Percentiles rank a stretch among this genome's conserved stretches.
These are phyloP conservation scores for Eimeria nieschulzi DNA, from an alignment of 169 alveolate species.

Conservation along the genomic window DNA sequence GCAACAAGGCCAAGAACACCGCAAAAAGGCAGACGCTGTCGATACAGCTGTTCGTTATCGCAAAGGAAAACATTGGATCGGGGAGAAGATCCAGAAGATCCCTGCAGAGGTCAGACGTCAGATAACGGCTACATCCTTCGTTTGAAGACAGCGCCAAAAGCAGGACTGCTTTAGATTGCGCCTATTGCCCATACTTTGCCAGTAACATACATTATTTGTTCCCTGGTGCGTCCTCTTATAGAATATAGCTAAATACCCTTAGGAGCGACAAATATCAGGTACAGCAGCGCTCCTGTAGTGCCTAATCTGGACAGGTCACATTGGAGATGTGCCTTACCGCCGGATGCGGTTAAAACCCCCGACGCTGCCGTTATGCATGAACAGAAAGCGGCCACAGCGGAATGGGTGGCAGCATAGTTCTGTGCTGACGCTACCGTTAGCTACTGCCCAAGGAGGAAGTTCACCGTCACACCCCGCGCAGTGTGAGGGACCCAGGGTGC, in stretches of 20 bases:
- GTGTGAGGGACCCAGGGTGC: slow-evolving; percentile 31
- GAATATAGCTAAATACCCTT: too few species aligned
- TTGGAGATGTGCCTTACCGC: slow-evolving; percentile 22
- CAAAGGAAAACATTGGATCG: slow-evolving; percentile 57
- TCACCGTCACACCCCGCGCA: slow-evolving; percentile 41
- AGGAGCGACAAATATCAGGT: too few species aligned
- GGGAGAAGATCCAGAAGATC: slow-evolving; percentile 59
- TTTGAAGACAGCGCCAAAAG: too few species aligned
- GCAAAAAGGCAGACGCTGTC: slow-evolving; percentile 74
- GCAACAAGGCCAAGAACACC: slow-evolving; percentile 65
- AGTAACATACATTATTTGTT: too few species aligned
- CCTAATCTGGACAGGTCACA: too few species aligned
- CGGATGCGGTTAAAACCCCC: slow-evolving; percentile 68
- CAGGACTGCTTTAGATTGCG: too few species aligned
- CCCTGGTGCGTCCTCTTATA: too few species aligned
- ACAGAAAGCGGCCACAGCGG: slow-evolving; percentile 73
- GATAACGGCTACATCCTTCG: too few species aligned
- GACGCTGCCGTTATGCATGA: slow-evolving; percentile 75
- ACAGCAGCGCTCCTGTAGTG: too few species aligned
- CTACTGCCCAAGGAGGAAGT: slow-evolving; percentile 64
- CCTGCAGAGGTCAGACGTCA: slow-evolving; percentile 34
- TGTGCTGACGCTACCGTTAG: slow-evolving; percentile 70
- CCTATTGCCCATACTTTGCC: too few species aligned
- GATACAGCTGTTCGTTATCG: slow-evolving; percentile 70
- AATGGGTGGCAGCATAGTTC: slow-evolving; percentile 76